phyloP scores from a whole-genome alignment of 805 yeast genomes.

The Wickerhamiella alocasiicola region DNA sequence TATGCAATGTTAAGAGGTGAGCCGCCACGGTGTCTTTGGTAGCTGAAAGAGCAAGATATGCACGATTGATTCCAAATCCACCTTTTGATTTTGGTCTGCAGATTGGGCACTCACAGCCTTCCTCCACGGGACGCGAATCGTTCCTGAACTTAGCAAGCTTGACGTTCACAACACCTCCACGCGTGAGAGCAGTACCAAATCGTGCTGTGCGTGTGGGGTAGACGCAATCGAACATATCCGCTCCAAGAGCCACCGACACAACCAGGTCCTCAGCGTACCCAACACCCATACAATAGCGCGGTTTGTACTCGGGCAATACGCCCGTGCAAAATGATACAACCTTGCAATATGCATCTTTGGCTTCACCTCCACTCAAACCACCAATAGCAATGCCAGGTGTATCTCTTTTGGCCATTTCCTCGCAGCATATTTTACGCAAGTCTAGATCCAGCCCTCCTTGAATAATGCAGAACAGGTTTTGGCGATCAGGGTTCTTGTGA shows the following conservation, averaged over 20 bases:
- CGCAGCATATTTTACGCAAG: constrained; percentile 30
- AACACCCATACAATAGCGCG: constrained; percentile 37
- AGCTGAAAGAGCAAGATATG: constrained; percentile 28
- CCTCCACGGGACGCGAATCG: constrained; percentile 30
- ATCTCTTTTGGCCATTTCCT: constrained; percentile 32
- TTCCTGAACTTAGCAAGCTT: constrained; percentile 27
- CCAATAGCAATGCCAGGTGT: constrained; percentile 39
- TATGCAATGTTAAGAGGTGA: constrained; percentile 33
- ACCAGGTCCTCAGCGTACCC: constrained; percentile 37
- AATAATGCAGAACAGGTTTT: constrained; percentile 34
- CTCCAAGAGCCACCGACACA: constrained; percentile 36
- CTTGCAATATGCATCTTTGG: constrained; percentile 30
- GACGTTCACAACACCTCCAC: constrained; percentile 28
- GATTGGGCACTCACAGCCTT: constrained; percentile 32
- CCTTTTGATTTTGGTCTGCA: constrained; percentile 27
- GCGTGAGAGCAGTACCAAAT: constrained; percentile 35
- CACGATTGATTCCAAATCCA: constrained; percentile 30
- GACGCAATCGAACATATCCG: constrained; percentile 36
- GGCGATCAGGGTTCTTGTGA: constrained; percentile 32
- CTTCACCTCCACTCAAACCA: constrained; percentile 37
- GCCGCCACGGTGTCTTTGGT: constrained; percentile 35
- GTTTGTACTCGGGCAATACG: constrained; percentile 31
- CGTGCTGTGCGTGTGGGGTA: constrained; percentile 36
- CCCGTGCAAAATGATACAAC: constrained; percentile 33
- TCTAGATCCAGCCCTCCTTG: constrained; percentile 35